phyloP scores from a whole-genome alignment of 306 rosid species.

The Senna siamea region DNA sequence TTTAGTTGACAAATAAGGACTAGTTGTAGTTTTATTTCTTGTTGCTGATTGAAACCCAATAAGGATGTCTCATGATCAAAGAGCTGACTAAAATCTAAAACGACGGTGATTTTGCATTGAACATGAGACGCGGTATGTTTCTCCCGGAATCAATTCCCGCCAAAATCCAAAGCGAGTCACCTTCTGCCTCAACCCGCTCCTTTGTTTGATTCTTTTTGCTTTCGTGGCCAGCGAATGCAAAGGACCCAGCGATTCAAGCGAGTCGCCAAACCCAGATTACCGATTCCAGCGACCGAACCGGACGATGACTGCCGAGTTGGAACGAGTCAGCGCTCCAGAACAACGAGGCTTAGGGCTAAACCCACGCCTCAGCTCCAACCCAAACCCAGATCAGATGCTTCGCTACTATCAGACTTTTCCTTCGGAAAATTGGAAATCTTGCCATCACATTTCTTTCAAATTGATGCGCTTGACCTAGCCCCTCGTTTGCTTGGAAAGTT shows the following conservation, averaged over 20 bases:
- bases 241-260: constrained; percentile 62
- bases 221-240: constrained; percentile 46
- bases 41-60: no score
- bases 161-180: constrained; percentile 30
- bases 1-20: no score
- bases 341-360: constrained; percentile 32
- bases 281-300: constrained; percentile 31
- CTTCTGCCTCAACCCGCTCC: not conserved
- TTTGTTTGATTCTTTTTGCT: constrained; percentile 39
- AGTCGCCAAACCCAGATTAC: constrained; percentile 45
- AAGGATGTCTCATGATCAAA: no score
- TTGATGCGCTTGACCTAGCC: constrained; percentile 85
- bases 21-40: no score
- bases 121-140: not conserved
- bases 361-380: constrained; percentile 33
- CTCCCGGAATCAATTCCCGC: not conserved
- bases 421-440: constrained; percentile 44
- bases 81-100: not conserved
- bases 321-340: constrained; percentile 41
- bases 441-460: constrained; percentile 62
- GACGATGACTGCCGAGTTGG: constrained; percentile 5
- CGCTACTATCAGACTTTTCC: constrained; percentile 29
- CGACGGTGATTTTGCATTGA: not conserved
- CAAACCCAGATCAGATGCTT: constrained; percentile 8
- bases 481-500: constrained; percentile 88